Evolutionary conservation across 805 yeast species (phyloP), one percentile per base, ranked within the genome.

Genomic region (Teunomyces tritomae): DNA sequence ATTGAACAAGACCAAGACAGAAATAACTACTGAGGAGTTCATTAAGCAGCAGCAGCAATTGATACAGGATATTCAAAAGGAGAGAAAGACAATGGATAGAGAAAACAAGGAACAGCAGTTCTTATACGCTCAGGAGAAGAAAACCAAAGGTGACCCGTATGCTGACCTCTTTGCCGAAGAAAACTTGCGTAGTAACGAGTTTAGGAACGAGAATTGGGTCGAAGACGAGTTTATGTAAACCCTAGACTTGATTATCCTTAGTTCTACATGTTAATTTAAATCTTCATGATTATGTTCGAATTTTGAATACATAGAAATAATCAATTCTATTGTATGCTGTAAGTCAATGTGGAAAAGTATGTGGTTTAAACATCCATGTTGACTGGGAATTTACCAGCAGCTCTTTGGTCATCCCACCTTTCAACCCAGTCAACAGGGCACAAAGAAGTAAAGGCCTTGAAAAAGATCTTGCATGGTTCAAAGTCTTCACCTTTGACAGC

Each of bases 401-500:
- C 82, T 74, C 95, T 85, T 77, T 88, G 95, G 58, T 81, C 91
- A 68, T 88, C 89, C 96, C 96, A 88, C 67, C 74, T 85, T 64
- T 83, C 90, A 56, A 84, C 78, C 96, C 96, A 88, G 59, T 84
- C 86, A 48, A 80, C 76, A 50, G 96, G 96, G 68, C 96, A 88
- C 64, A 88, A 77, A 20, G 97, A 82, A 61, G 86, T 82, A 80
- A 80, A 94, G 48, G 97, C 89, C 73, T 82, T 86, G 84, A 82
- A 88, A 79, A 94, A 94, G 62, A 88, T 91, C 75, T 90, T 81
- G 76, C 99, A 94, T 65, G 98, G 98, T 63, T 91, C 96, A 67
- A 94, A 94, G 53, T 91, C 98, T 76, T 92, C 97, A 67, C 99
- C 99, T 78, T 92, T 92, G 58, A 91, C 89, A 64, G 84, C 87